Percentiles rank a stretch among this genome's conserved stretches.
These are phyloP conservation scores for Gentiana straminea DNA, from an alignment of 257 asterid species.

Conservation along the genomic window DNA sequence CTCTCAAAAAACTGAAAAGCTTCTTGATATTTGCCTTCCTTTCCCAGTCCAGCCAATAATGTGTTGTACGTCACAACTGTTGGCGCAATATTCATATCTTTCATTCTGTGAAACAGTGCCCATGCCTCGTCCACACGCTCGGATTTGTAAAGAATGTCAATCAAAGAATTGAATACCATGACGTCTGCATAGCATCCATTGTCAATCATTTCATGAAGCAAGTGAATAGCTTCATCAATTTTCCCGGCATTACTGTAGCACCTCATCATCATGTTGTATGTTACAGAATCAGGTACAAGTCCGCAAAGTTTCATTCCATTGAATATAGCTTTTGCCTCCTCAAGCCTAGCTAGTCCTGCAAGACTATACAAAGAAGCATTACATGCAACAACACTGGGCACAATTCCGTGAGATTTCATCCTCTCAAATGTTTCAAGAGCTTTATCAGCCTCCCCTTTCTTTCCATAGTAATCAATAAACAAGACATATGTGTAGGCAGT, in stretches of 20 bases:
- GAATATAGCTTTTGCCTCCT: slow-evolving; percentile 68
- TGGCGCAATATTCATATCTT: slow-evolving; percentile 67
- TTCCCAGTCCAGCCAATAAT: slow-evolving; percentile 75
- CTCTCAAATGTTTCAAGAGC: slow-evolving; percentile 73
- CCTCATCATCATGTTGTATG: slow-evolving; percentile 94
- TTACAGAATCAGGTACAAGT: slow-evolving; percentile 73
- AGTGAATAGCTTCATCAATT: slow-evolving; percentile 65
- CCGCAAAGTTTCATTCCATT: slow-evolving; percentile 64
- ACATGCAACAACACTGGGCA: slow-evolving; percentile 73
- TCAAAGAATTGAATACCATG: slow-evolving; percentile 69
- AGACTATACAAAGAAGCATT: slow-evolving; percentile 76
- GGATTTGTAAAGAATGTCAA: slow-evolving; percentile 78
- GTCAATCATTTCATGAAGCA: slow-evolving; percentile 62
- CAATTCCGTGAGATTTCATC: slow-evolving; percentile 81
- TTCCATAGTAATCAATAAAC: slow-evolving; percentile 83
- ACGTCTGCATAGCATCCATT: slow-evolving; percentile 64
- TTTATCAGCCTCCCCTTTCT: slow-evolving; percentile 69
- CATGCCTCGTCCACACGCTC: slow-evolving; percentile 76
- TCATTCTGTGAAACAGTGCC: slow-evolving; percentile 61
- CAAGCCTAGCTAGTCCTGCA: slow-evolving; percentile 61
- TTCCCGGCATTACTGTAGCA: slow-evolving; percentile 67
- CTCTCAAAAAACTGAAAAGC: slow-evolving; percentile 53
- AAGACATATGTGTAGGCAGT: slow-evolving; percentile 65
- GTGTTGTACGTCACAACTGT: slow-evolving; percentile 96
- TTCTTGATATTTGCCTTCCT: slow-evolving; percentile 68